Base-by-base conservation (phyloP, 306 rosid species). In the Vigna reflexopilosa region DNA sequence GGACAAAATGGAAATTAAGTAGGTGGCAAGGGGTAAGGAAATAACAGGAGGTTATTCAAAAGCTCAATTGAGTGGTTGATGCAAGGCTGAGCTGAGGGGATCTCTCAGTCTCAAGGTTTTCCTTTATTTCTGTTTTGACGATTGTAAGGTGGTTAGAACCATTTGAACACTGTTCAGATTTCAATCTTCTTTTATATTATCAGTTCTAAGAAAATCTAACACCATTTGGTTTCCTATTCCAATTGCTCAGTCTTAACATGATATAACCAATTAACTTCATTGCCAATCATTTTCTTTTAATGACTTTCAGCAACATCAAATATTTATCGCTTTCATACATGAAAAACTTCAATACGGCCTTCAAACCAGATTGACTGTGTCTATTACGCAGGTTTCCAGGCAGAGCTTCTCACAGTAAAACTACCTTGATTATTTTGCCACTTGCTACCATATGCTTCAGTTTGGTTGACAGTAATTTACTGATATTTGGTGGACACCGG, bases 381-480 rank as follows among this genome's bases (percentile, higher is more conserved):
- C 38, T 75, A 76, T 28, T 57, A 68, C 44, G 30, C 68, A 86
- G 77, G 78, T 67, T 47, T 65, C 20, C 77, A 62, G 38, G 52
- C 34, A 30, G 65, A 30, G 67, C 55, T 22, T 45, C 64, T 47
- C 42, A 56, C 64, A 42, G 72, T 26, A 38, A 66, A 67, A 52
- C 70, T 92, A 94, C 98, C 98, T 94, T 90, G 73, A 89, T 81
- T 85, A 94, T 75, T 84, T 88, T 94, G 81, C 98, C 96, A 58
- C 72, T 89, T 78, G 82, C 81, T 44, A 83, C 69, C 98, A 94
- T 84, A 77, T 94, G 91, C 94, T 91, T 92, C 86, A 94, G 69
- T 84, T 90, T 90, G 61, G 91, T 63, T 54, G 92, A 80, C 76
- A 94, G 82, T 59, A 92, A 76, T 82, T 88, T 92, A 77, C 77